These are phyloP conservation scores for Asterophora parasitica DNA, from an alignment of 768 basidiomycete genomes.

Conservation along the genomic window DNA sequence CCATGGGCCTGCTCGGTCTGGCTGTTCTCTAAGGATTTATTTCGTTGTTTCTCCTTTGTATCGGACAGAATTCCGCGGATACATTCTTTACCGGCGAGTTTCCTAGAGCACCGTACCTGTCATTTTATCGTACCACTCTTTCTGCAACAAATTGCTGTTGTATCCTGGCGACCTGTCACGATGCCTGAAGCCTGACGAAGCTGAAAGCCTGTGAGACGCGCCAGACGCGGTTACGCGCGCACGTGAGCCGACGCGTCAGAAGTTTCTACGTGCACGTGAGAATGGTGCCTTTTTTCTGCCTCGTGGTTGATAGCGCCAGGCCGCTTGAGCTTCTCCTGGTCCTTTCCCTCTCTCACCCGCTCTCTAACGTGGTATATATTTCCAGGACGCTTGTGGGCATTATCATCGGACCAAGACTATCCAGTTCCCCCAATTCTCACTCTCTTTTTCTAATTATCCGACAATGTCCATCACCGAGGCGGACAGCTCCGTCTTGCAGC, in stretches of 20 bases:
- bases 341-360: conserved; percentile 1
- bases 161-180: no score
- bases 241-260: conserved; percentile 17
- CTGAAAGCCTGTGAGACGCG: not conserved
- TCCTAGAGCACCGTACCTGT: not conserved
- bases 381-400: not conserved
- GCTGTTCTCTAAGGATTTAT: conserved; percentile 34
- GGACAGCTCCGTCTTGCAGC: conserved; percentile 10
- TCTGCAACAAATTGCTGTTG: not conserved
- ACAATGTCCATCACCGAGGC: conserved; percentile 18
- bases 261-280: conserved; percentile 13
- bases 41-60: not conserved
- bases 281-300: conserved; percentile 12
- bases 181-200: not conserved
- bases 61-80: conserved; percentile 4
- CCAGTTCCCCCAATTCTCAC: conserved; percentile 7
- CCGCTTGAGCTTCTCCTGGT: conserved; percentile 7
- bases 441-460: conserved; percentile 17
- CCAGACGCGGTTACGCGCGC: no score
- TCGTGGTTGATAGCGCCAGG: conserved; percentile 6
- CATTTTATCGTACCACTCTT: conserved; percentile 1
- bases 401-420: conserved; percentile 5
- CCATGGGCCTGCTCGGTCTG: conserved; percentile 49
- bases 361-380: conserved; percentile 15
- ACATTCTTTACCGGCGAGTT: not conserved